These are phyloP conservation scores for Smittium mucronatum DNA, from an alignment of 371 early-diverging fungal genomes.

Conservation along the genomic window DNA sequence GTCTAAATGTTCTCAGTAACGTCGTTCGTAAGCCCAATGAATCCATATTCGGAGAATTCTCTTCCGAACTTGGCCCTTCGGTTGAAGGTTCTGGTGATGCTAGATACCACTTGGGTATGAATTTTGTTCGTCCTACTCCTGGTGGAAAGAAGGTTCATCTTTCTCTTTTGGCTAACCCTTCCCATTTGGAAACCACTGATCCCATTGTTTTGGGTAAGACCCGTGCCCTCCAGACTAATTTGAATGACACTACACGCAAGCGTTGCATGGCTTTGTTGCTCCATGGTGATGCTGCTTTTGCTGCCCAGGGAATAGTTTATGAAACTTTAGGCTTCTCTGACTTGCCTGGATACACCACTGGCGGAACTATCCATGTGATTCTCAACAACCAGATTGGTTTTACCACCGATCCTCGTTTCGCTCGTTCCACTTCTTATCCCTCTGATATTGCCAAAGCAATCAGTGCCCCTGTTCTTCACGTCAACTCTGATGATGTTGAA, in stretches of 20 bases:
- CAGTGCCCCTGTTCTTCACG: slow-evolving; percentile 88
- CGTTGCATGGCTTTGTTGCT: slow-evolving; percentile 70
- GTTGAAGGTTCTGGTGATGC: slow-evolving; percentile 81
- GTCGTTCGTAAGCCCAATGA: slow-evolving; percentile 61
- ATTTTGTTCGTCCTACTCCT: slow-evolving; percentile 41
- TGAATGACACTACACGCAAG: slow-evolving; percentile 46
- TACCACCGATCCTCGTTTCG: slow-evolving; percentile 85
- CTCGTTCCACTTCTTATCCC: slow-evolving; percentile 78
- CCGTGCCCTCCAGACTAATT: slow-evolving; percentile 77
- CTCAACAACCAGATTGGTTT: slow-evolving; percentile 97
- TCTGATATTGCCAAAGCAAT: slow-evolving; percentile 92
- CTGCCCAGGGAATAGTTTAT: slow-evolving; percentile 85
- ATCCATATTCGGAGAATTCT: slow-evolving; percentile 83
- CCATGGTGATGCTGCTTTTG: slow-evolving; percentile 88
- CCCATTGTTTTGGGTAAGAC: slow-evolving; percentile 92
- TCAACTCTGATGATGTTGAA: slow-evolving; percentile 90
- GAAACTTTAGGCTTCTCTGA: slow-evolving; percentile 88
- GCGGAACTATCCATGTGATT: slow-evolving; percentile 88
- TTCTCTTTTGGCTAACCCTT: slow-evolving; percentile 83
- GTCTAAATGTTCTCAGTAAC: slow-evolving; percentile 81
- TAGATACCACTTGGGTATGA: slow-evolving; percentile 70
- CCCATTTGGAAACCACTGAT: slow-evolving; percentile 88
- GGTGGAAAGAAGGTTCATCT: slow-evolving; percentile 42
- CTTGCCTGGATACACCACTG: slow-evolving; percentile 80
- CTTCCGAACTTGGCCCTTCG: slow-evolving; percentile 66